Percentiles rank a stretch among this genome's conserved stretches.
Evolutionary conservation across 441 rosid species (phyloP).

Genomic region (Melastoma candidum): DNA sequence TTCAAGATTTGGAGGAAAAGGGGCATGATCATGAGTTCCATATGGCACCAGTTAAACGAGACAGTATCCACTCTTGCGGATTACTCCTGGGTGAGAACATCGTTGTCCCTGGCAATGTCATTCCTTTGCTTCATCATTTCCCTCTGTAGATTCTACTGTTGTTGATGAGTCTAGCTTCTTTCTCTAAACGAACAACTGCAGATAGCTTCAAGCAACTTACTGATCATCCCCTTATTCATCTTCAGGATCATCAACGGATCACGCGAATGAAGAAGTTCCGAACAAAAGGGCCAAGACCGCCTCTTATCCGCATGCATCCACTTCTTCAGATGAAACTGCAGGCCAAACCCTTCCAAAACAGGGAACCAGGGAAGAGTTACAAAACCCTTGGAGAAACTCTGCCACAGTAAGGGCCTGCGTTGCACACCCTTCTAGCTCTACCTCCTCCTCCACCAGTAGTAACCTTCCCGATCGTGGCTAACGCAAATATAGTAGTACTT

Average conservation of each 20-base stretch:
- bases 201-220: neutral
- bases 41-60: slow-evolving; percentile 17
- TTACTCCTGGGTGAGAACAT: slow-evolving; percentile 27
- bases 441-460: no score
- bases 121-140: neutral
- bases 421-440: slow-evolving; percentile 31
- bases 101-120: neutral
- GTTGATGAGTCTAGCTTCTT: neutral
- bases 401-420: slow-evolving; percentile 22
- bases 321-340: neutral
- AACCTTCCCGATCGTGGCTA: no score
- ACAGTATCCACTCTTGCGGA: slow-evolving; percentile 21
- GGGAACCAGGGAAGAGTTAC: slow-evolving; percentile 4
- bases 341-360: neutral
- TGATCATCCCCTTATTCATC: neutral
- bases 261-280: slow-evolving; percentile 12
- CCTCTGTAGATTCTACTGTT: neutral
- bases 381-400: neutral
- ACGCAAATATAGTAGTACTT: no score
- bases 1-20: slow-evolving; percentile 8
- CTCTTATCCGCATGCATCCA: neutral
- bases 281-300: neutral
- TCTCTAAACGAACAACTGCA: neutral
- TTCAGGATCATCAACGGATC: slow-evolving; percentile 19
- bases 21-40: slow-evolving; percentile 14